Percentiles rank a stretch among this genome's conserved stretches.
These are phyloP conservation scores for Fusarium veterinarium DNA, from an alignment of 2,329 filamentous ascomycete species.

Conservation along the genomic window DNA sequence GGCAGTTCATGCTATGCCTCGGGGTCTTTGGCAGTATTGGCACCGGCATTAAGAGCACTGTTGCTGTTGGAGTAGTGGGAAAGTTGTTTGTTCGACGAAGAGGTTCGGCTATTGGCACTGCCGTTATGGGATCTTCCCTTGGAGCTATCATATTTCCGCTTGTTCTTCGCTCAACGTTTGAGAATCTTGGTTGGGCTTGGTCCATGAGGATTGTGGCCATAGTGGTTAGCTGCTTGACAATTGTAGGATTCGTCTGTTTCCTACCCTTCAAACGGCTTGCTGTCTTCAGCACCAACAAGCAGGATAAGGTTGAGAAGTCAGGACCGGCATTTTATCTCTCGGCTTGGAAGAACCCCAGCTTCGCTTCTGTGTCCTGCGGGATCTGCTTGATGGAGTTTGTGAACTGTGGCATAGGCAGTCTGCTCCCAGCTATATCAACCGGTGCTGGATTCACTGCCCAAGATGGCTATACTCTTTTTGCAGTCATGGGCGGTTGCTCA, in stretches of 20 bases:
- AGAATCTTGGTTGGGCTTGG: slow-evolving; percentile 48
- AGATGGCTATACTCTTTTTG: slow-evolving; percentile 55
- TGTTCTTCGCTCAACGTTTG: slow-evolving; percentile 43
- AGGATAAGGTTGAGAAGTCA: background rate
- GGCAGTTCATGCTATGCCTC: slow-evolving; percentile 59
- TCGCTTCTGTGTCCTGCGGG: slow-evolving; percentile 52
- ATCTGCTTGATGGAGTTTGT: slow-evolving; percentile 60
- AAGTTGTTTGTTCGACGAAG: slow-evolving; percentile 37
- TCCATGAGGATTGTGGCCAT: slow-evolving; percentile 47
- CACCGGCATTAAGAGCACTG: slow-evolving; percentile 49
- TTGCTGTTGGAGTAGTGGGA: slow-evolving; percentile 47
- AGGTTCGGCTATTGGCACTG: slow-evolving; percentile 24
- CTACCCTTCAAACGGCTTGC: slow-evolving; percentile 42
- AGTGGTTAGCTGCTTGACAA: slow-evolving; percentile 36
- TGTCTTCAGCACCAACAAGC: background rate
- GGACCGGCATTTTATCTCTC: slow-evolving; percentile 48
- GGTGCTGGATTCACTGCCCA: slow-evolving; percentile 45
- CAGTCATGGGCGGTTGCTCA: slow-evolving; percentile 55
- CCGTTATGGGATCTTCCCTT: slow-evolving; percentile 32
- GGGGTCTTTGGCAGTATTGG: slow-evolving; percentile 57
- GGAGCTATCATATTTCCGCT: slow-evolving; percentile 48
- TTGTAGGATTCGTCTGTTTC: slow-evolving; percentile 48
- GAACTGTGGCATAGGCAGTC: slow-evolving; percentile 56
- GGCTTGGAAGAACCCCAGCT: slow-evolving; percentile 52
- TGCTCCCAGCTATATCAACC: slow-evolving; percentile 57